These are phyloP conservation scores for Trichophyton benhamiae DNA, from an alignment of 2,329 filamentous ascomycete species.

Conservation along the genomic window DNA sequence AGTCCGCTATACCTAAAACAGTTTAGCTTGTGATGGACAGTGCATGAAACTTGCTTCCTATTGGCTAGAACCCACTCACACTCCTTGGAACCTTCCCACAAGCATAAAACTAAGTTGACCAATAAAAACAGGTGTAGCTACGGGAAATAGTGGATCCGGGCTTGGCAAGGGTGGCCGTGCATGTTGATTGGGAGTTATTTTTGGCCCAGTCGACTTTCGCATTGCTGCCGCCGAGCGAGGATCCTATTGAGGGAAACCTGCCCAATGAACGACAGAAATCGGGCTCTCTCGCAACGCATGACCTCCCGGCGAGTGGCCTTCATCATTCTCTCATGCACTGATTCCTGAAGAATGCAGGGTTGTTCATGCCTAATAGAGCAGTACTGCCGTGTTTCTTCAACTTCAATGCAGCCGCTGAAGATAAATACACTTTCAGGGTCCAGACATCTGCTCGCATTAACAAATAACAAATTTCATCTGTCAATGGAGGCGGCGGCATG, in stretches of 20 bases:
- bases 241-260: not conserved
- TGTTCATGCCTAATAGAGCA: not conserved
- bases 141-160: not conserved
- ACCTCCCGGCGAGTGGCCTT: not conserved
- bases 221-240: not conserved
- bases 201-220: not conserved
- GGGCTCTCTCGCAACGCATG: not conserved
- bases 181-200: not conserved
- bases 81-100: not conserved
- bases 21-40: not conserved
- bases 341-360: constrained; percentile 1
- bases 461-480: not conserved
- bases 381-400: not conserved
- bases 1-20: not conserved
- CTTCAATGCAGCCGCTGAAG: not conserved
- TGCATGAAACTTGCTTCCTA: not conserved
- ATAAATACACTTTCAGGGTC: not conserved
- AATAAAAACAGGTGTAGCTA: not conserved
- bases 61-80: not conserved
- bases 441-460: not conserved
- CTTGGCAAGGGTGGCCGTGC: not conserved
- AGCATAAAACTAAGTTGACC: not conserved
- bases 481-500: not conserved
- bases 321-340: not conserved
- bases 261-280: not conserved